phyloP scores from a whole-genome alignment of 371 early-diverging fungal genomes.

The Mucor velutinosus region DNA sequence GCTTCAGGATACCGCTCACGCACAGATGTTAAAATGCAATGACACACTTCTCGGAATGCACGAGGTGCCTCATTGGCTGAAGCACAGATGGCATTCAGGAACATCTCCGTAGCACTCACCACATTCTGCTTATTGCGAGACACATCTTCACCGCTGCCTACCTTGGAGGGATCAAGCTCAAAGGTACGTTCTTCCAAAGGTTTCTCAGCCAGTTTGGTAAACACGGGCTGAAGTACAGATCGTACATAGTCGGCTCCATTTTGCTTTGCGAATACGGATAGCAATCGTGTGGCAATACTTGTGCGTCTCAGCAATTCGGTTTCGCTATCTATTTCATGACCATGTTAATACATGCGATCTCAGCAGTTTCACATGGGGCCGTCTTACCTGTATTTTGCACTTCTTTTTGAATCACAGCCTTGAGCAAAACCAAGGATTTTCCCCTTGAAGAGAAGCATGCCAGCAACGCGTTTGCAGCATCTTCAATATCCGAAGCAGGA shows the following conservation, averaged over 20 bases:
- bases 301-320: constrained; percentile 90
- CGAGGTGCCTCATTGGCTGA: constrained; percentile 74
- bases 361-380: neutral
- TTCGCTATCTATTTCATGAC: constrained; percentile 58
- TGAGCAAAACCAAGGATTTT: constrained; percentile 71
- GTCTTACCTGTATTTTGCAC: constrained; percentile 71
- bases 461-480: constrained; percentile 77
- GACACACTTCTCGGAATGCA: constrained; percentile 81
- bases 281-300: constrained; percentile 85
- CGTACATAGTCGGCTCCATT: constrained; percentile 86
- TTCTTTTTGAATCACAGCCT: constrained; percentile 83
- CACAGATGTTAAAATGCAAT: constrained; percentile 76
- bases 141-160: constrained; percentile 65
- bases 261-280: constrained; percentile 81
- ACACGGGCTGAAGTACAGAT: constrained; percentile 74
- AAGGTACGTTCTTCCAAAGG: constrained; percentile 59
- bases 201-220: constrained; percentile 59
- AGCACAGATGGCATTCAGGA: constrained; percentile 83
- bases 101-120: constrained; percentile 70
- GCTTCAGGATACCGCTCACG: constrained; percentile 86
- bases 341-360: neutral
- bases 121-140: constrained; percentile 80
- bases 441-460: constrained; percentile 81
- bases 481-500: constrained; percentile 86
- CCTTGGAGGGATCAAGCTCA: constrained; percentile 84